Percentiles rank a stretch among this genome's conserved stretches.
These are phyloP conservation scores for Sporothrix curviconia DNA, from an alignment of 2,329 filamentous ascomycete species.

Conservation along the genomic window DNA sequence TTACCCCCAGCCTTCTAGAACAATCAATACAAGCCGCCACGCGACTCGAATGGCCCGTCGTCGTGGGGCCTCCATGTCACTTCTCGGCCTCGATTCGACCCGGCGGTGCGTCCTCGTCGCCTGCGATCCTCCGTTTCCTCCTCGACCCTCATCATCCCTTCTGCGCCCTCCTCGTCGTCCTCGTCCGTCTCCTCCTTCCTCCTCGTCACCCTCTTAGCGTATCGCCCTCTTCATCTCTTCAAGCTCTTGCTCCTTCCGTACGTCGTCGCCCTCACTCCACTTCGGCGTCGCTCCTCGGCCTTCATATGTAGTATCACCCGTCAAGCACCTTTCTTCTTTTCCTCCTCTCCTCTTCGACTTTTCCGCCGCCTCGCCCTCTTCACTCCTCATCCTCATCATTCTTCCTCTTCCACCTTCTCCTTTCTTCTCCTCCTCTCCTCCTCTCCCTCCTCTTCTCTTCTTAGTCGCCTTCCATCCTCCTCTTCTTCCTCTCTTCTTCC, in stretches of 20 bases:
- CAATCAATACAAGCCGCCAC: too few species aligned
- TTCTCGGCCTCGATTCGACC: too few species aligned
- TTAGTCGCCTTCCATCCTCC: conserved; percentile 28
- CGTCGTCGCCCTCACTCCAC: too few species aligned
- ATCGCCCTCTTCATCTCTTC: neutral
- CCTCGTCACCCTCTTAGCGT: conserved; percentile 8
- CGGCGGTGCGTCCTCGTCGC: neutral
- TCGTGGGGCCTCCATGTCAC: neutral
- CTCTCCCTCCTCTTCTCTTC: conserved; percentile 25
- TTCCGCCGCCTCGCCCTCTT: neutral
- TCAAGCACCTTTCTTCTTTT: neutral
- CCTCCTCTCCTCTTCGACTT: neutral
- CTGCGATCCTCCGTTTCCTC: conserved; percentile 1
- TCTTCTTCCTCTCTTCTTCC: conserved; percentile 24
- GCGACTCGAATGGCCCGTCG: too few species aligned
- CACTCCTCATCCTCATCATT: neutral
- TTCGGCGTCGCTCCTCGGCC: too few species aligned
- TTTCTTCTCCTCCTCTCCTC: neutral
- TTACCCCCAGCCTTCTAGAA: too few species aligned
- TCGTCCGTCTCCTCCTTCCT: neutral
- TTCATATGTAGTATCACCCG: too few species aligned
- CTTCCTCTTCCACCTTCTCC: neutral
- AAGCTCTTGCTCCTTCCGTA: too few species aligned
- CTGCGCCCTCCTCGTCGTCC: neutral
- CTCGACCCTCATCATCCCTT: neutral